A percentile compares a stretch with the other conserved stretches of the same genome.
Conservation (phyloP, 192 early-diverging fungal species). For the Chytriomyces sp. region DNA sequence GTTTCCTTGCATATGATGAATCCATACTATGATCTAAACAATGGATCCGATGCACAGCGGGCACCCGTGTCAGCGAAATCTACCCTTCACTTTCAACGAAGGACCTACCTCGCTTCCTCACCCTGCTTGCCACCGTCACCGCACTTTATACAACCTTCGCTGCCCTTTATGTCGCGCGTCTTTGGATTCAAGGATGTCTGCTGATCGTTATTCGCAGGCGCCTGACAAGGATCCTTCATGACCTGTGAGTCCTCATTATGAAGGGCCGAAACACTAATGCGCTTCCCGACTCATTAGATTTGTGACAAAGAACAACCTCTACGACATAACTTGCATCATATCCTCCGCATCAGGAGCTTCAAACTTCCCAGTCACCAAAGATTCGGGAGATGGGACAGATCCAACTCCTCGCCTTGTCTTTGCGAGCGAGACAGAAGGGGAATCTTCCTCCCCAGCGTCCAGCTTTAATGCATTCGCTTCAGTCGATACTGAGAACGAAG, state of each 20-base stretch:
- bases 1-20: neutral
- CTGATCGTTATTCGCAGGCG: conserved; percentile 62
- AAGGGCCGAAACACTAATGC: conserved; percentile 45
- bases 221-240: conserved; percentile 67
- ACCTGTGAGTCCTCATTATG: conserved; percentile 49
- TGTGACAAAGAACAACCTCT: conserved; percentile 72
- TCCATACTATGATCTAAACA: neutral
- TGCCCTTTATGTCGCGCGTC: conserved; percentile 49
- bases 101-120: conserved; percentile 61
- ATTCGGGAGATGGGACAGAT: too few relatives aligned
- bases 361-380: too few relatives aligned
- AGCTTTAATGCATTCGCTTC: too few relatives aligned
- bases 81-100: conserved; percentile 72
- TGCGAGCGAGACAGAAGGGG: too few relatives aligned
- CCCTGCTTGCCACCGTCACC: conserved; percentile 33
- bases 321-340: conserved; percentile 29
- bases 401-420: too few relatives aligned
- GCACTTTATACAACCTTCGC: conserved; percentile 27
- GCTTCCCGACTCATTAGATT: conserved; percentile 44
- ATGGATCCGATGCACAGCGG: conserved; percentile 30
- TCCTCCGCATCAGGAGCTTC: neutral
- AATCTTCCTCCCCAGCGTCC: too few relatives aligned
- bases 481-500: neutral
- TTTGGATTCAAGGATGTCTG: conserved; percentile 64
- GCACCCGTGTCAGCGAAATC: conserved; percentile 71